Conservation (phyloP, 2,329 filamentous ascomycete species). For the Pseudocercospora musae region DNA sequence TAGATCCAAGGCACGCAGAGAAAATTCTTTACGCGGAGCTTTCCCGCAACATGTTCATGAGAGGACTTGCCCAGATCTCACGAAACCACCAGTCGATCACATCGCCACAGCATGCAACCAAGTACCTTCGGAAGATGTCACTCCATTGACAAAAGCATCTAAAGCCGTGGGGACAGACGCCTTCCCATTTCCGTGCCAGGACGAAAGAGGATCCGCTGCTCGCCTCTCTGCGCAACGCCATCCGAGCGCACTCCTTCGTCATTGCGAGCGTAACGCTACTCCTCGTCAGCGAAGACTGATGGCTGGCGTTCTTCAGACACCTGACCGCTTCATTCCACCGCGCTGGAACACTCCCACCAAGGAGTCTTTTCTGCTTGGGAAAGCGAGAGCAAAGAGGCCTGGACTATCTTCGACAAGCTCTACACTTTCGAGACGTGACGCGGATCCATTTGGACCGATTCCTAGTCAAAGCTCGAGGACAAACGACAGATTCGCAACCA, state of each 20-base stretch:
- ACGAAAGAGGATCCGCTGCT: background rate
- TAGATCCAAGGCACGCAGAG: background rate
- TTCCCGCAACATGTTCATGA: background rate
- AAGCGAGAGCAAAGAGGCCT: background rate
- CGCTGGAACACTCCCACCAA: conserved; percentile 29
- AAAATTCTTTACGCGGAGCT: background rate
- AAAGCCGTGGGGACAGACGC: background rate
- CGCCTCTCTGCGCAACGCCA: conserved; percentile 16
- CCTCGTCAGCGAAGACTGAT: conserved; percentile 22
- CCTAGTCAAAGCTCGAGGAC: conserved; percentile 15
- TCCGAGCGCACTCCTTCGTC: conserved; percentile 21
- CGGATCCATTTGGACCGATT: conserved; percentile 30
- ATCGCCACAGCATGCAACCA: background rate
- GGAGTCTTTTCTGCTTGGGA: conserved; percentile 20
- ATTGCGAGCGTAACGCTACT: conserved; percentile 22
- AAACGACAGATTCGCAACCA: conserved; percentile 27
- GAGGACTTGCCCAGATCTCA: background rate
- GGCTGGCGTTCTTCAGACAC: conserved; percentile 34
- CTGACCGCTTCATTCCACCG: conserved; percentile 59
- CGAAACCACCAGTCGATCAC: background rate
- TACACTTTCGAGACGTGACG: background rate
- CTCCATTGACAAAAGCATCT: background rate
- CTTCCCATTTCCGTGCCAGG: background rate
- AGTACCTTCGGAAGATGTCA: background rate
- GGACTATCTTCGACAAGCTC: background rate